These are phyloP conservation scores for Pythium aquatile DNA, from an alignment of 352 stramenopile species.

Conservation along the genomic window DNA sequence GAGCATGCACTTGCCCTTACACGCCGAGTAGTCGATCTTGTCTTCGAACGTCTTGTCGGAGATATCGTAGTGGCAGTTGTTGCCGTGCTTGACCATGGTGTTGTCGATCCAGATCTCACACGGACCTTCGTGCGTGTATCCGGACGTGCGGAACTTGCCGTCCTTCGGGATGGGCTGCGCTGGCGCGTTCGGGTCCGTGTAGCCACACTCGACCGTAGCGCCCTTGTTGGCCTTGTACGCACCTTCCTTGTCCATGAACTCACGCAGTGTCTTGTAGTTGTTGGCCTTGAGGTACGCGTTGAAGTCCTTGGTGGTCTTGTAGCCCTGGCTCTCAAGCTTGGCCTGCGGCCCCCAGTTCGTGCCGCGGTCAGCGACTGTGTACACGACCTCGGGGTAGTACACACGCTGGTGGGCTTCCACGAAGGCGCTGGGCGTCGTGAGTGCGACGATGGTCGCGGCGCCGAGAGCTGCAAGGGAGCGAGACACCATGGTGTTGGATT, in stretches of 20 bases:
- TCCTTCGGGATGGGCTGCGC: conserved; percentile 22
- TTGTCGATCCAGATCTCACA: conserved; percentile 29
- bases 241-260: conserved; percentile 36
- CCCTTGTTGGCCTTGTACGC: conserved; percentile 33
- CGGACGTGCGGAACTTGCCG: conserved; percentile 23
- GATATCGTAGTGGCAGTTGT: conserved; percentile 30
- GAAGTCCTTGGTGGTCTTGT: conserved; percentile 37
- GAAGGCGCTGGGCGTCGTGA: neutral
- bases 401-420: conserved; percentile 6
- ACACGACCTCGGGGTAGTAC: neutral
- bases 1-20: conserved; percentile 28
- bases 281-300: conserved; percentile 34
- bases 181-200: conserved; percentile 26
- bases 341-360: conserved; percentile 7
- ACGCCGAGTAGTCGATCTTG: conserved; percentile 26
- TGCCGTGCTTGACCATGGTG: conserved; percentile 19
- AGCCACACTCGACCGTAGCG: conserved; percentile 23
- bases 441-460: neutral
- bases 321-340: conserved; percentile 40
- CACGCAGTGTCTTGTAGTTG: conserved; percentile 40
- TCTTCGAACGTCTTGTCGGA: conserved; percentile 29
- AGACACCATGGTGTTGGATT: neutral
- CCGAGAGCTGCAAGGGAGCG: neutral
- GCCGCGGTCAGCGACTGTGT: conserved; percentile 2
- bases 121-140: conserved; percentile 34